A percentile compares a stretch with the other conserved stretches of the same genome.
Conservation (phyloP, 768 basidiomycete genomes). For the Ephemerocybe angulata region DNA sequence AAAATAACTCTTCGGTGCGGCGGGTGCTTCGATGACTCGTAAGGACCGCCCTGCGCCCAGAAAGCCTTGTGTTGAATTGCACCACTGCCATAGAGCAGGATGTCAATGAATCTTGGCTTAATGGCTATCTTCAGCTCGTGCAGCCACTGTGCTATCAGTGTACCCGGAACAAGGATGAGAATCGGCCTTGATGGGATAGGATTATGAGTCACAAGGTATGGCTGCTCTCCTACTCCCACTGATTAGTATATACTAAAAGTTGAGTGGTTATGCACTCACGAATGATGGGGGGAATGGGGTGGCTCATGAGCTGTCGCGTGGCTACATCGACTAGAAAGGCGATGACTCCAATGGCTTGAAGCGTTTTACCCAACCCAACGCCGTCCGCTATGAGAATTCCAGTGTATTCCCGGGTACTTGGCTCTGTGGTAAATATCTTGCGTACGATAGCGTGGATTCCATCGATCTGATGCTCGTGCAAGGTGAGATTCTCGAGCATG, state of each 20-base stretch:
- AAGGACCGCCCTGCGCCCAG: constrained; percentile 17
- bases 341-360: not conserved
- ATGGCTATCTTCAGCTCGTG: constrained; percentile 16
- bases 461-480: too few species aligned
- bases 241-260: too few species aligned
- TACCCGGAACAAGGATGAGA: constrained; percentile 24
- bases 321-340: not conserved
- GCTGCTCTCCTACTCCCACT: constrained; percentile 12
- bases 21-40: constrained; percentile 11
- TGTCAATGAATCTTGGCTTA: constrained; percentile 15
- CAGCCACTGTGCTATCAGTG: constrained; percentile 21
- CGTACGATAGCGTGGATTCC: not conserved
- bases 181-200: constrained; percentile 14
- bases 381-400: not conserved
- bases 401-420: not conserved
- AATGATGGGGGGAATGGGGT: not conserved
- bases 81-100: constrained; percentile 21
- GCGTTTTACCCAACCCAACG: not conserved
- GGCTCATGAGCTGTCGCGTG: not conserved
- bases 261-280: too few species aligned
- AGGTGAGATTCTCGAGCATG: not conserved
- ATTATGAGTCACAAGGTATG: constrained; percentile 9
- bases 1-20: constrained; percentile 17
- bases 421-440: not conserved
- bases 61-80: constrained; percentile 10